Evolutionary conservation across 2,329 filamentous ascomycete species (phyloP), one percentile per base, ranked within the genome.

Genomic region (Fusarium mundagurra): DNA sequence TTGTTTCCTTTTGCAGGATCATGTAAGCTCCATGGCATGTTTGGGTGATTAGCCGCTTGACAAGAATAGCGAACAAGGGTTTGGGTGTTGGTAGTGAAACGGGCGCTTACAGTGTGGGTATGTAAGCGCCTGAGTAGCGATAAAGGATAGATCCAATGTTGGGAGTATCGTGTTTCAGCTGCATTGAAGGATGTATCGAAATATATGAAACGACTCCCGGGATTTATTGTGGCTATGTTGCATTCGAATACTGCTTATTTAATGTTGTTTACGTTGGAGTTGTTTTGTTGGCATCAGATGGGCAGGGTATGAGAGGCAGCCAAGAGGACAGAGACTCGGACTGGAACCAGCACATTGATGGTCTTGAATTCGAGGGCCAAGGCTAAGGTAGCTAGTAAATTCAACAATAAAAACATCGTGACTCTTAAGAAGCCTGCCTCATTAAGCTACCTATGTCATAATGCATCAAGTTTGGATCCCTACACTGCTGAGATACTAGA

Each of bases 401-500:
- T 16, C 24, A 20, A 17, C 22, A 20, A 14, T 18, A 27, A n/a
- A n/a, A 45, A 16, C 27, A 50, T 45, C 43, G 18, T 16, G n/a
- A 38, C 33, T 34, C 17, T 47, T 38, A 38, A 43, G 29, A 66
- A 64, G n/a, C 47, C 41, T 61, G n/a, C 47, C 41, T 61, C 29
- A 18, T 67, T 22, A 33, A 39, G 34, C 59, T 51, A 36, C 14
- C 14, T 16, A 64, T 69, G 65, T 53, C 66, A 69, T 44, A 11
- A 64, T 64, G 51, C 58, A 59, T 58, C 59, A 69, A 64, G 31
- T 45, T 69, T 48, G 39, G 47, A 65, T 11, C 68, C 75, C 48
- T 64, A 74, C 73, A 44, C 64, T 73, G 68, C 73, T 77, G 75
- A 76, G 54, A 77, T 69, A 36, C 18, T 53, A 33, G 29, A 22